phyloP scores from a whole-genome alignment of 2,329 filamentous ascomycete genomes.

The Aspergillus pseudonomiae region DNA sequence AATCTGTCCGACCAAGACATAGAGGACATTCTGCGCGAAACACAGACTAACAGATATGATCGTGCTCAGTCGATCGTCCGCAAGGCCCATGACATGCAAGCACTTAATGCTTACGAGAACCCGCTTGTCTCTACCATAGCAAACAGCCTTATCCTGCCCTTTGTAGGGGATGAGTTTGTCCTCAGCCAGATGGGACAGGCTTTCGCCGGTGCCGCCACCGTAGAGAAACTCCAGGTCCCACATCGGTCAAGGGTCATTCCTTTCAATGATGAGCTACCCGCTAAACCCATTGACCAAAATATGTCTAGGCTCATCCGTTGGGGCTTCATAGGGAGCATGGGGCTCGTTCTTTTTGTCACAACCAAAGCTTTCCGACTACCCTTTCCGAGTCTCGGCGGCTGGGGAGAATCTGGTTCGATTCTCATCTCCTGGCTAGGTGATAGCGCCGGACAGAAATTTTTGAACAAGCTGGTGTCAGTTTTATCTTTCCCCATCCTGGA shows the following conservation, averaged over 20 bases:
- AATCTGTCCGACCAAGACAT: not conserved
- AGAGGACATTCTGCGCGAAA: not conserved
- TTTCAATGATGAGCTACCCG: slow-evolving; percentile 1
- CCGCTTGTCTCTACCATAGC: not conserved
- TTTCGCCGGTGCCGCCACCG: not conserved
- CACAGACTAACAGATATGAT: not conserved
- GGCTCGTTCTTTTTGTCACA: not conserved
- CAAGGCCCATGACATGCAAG: not conserved
- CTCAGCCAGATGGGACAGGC: not conserved
- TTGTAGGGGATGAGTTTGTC: not conserved
- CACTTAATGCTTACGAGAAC: not conserved
- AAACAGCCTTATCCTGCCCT: not conserved
- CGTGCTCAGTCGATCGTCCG: not conserved
- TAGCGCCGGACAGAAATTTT: not conserved
- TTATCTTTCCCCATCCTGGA: not conserved
- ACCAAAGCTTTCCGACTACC: not conserved
- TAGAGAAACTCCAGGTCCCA: not conserved
- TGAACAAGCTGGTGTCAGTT: not conserved
- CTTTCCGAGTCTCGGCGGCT: not conserved
- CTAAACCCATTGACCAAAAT: not conserved
- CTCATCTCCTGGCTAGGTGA: slow-evolving; percentile 4
- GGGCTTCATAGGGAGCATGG: not conserved
- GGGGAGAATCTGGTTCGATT: not conserved
- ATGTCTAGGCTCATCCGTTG: not conserved
- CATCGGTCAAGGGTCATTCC: not conserved